Percentiles rank a stretch among this genome's conserved stretches.
phyloP scores from a whole-genome alignment of 306 rosid species.

The Vicia faba region DNA sequence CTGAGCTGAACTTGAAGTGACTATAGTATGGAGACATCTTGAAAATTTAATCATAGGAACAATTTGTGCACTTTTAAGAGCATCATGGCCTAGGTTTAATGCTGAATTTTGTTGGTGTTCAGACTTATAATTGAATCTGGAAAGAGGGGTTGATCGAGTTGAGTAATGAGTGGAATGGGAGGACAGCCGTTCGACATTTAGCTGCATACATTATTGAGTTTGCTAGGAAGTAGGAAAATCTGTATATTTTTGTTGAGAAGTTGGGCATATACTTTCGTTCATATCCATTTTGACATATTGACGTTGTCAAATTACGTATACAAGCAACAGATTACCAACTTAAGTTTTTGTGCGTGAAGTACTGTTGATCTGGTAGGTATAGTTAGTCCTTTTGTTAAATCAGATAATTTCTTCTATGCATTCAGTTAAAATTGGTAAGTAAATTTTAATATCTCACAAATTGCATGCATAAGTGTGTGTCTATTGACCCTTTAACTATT shows the following conservation, averaged over 20 bases:
- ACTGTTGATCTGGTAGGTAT: slow-evolving; percentile 2
- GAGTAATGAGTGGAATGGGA: slow-evolving; percentile 27
- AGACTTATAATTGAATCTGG: slow-evolving; percentile 22
- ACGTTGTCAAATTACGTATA: slow-evolving; percentile 18
- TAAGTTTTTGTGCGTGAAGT: slow-evolving; percentile 11
- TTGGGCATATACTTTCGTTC: slow-evolving; percentile 8
- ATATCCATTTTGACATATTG: slow-evolving; percentile 7
- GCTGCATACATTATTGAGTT: slow-evolving; percentile 28
- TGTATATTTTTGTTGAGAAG: slow-evolving; percentile 34
- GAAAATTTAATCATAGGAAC: slow-evolving; percentile 27
- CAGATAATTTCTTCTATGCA: neutral
- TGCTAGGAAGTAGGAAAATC: slow-evolving; percentile 34
- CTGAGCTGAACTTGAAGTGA: slow-evolving; percentile 28
- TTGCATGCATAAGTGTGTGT: neutral
- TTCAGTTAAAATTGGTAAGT: neutral
- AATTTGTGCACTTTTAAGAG: slow-evolving; percentile 23
- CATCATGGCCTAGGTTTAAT: slow-evolving; percentile 31
- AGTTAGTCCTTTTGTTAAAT: neutral
- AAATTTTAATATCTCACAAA: neutral
- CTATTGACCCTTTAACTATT: neutral
- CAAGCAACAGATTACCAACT: slow-evolving; percentile 18
- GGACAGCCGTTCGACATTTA: neutral
- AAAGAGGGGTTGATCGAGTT: slow-evolving; percentile 27
- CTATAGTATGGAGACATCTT: slow-evolving; percentile 9
- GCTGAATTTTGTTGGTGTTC: slow-evolving; percentile 31